Evolutionary conservation across 2,329 filamentous ascomycete genomes (phyloP), one percentile per base, ranked within the genome.

Genomic region (Colletotrichum gigasporum): DNA sequence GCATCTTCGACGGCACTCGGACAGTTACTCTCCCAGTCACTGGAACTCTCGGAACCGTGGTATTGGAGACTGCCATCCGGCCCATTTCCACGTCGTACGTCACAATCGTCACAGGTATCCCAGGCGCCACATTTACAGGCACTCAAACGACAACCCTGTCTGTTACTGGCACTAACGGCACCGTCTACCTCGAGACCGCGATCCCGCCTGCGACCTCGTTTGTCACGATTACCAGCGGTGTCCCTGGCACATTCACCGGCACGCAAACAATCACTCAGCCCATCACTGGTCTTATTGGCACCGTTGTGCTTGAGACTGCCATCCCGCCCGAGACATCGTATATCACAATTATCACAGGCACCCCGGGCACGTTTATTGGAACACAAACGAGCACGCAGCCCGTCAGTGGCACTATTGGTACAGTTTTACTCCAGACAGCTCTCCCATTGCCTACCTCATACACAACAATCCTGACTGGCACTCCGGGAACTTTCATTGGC

Each of bases 401-500:
- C 53, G 51, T 9, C 30, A 39, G 11, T 12, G 55, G 10, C 12
- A 58, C 16, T 2, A n/a, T 55, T 16, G 35, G 12, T 16, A 61
- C 58, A 6, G 41, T 61, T 14, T 11, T 61, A 10, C 14, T 61
- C 16, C 51, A 61, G 22, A 57, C 12, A 22, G 54, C 26, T 22
- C 39, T n/a, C n/a, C 51, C 12, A 28, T 56, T 50, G 41, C 51
- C 34, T 8, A 48, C 18, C 18, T 35, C 3, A 18, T 55, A 14
- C 37, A 45, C 10, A 30, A 54, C 18, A 4, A 48, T 61, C 6
- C 20, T 41, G 24, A 37, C 39, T 18, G 58, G 58, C 5, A 16
- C 56, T n/a, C 18, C 28, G 2, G 51, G 52, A 7, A 41, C 42
- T 2, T 62, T 62, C 10, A 11, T n/a, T 4, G 58, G 58, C 9